Conservation (phyloP, 1,284 basidiomycete genomes). For the Sporisorium reilianum region DNA sequence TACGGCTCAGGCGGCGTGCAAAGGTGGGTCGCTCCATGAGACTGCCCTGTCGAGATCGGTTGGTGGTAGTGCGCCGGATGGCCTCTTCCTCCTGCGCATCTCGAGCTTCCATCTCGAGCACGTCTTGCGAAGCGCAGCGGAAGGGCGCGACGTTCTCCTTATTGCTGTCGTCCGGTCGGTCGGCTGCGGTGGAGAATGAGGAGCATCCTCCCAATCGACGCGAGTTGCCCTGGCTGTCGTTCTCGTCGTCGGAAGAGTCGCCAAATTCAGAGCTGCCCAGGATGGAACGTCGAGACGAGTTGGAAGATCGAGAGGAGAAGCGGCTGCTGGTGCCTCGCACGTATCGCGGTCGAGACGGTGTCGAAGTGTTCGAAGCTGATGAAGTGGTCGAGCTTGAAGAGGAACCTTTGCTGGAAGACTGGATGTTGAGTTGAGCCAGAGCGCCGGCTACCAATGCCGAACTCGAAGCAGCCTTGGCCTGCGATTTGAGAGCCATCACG, state of each 20-base stretch:
- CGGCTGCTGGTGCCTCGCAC: slow-evolving; percentile 17
- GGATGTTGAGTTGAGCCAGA: slow-evolving; percentile 30
- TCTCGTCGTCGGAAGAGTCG: slow-evolving; percentile 53
- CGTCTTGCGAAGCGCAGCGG: slow-evolving; percentile 39
- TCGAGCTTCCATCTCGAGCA: slow-evolving; percentile 46
- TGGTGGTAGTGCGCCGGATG: slow-evolving; percentile 44
- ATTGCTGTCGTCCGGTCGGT: slow-evolving; percentile 62
- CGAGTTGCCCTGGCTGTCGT: slow-evolving; percentile 12
- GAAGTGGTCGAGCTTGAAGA: slow-evolving; percentile 18
- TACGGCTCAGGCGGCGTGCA: slow-evolving; percentile 39
- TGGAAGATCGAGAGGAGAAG: slow-evolving; percentile 36
- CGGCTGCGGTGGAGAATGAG: slow-evolving; percentile 8
- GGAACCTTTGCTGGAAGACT: slow-evolving; percentile 18
- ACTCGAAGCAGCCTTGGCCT: slow-evolving; percentile 17
- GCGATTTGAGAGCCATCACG: slow-evolving; percentile 24
- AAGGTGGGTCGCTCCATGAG: slow-evolving; percentile 46
- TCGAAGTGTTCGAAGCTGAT: slow-evolving; percentile 21
- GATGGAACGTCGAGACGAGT: slow-evolving; percentile 36
- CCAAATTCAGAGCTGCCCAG: slow-evolving; percentile 47
- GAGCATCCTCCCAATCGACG: slow-evolving; percentile 56
- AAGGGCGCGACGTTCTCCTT: slow-evolving; percentile 68
- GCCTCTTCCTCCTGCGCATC: slow-evolving; percentile 52
- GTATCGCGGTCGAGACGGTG: slow-evolving; percentile 22
- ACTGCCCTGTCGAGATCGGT: slow-evolving; percentile 30
- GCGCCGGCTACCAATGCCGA: slow-evolving; percentile 17